Percentiles rank a stretch among this genome's conserved stretches.
phyloP scores from a whole-genome alignment of 225 moss, liverwort and hornwort genomes.

The Ulota crispa region DNA sequence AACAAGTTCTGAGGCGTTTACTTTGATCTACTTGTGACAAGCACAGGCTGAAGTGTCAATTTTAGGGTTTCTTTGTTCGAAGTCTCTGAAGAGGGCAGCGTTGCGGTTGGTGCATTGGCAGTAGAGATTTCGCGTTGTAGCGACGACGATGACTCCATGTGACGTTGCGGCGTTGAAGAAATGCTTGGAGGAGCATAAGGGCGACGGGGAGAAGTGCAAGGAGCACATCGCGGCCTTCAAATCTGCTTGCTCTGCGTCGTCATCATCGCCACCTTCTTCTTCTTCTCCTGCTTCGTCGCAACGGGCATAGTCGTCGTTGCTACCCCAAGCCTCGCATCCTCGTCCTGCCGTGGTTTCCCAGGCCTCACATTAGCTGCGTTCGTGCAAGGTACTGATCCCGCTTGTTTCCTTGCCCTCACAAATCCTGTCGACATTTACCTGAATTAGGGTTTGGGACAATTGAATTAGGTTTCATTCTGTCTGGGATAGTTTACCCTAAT shows the following conservation, averaged over 20 bases:
- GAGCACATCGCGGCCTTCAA: slow-evolving; percentile 54
- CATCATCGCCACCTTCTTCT: neutral
- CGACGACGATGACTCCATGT: slow-evolving; percentile 54
- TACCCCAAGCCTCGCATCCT: neutral
- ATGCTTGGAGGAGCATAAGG: slow-evolving; percentile 66
- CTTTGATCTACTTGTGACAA: neutral
- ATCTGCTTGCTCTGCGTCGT: slow-evolving; percentile 42
- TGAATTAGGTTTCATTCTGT: neutral
- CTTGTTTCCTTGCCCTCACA: neutral
- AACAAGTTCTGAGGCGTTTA: neutral
- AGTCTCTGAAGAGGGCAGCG: neutral
- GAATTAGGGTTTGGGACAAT: slow-evolving; percentile 7
- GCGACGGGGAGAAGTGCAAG: slow-evolving; percentile 67
- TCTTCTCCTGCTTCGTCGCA: slow-evolving; percentile 20
- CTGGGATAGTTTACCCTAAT: neutral
- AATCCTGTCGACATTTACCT: neutral
- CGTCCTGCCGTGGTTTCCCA: neutral
- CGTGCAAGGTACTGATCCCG: neutral
- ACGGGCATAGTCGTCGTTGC: neutral
- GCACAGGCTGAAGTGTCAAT: neutral
- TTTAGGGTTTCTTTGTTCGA: neutral
- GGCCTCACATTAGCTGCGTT: slow-evolving; percentile 3
- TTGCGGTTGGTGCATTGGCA: neutral
- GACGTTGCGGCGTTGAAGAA: slow-evolving; percentile 66
- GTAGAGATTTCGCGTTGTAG: neutral